phyloP scores from a whole-genome alignment of 2,329 filamentous ascomycete species.

The Ilyonectria robusta region DNA sequence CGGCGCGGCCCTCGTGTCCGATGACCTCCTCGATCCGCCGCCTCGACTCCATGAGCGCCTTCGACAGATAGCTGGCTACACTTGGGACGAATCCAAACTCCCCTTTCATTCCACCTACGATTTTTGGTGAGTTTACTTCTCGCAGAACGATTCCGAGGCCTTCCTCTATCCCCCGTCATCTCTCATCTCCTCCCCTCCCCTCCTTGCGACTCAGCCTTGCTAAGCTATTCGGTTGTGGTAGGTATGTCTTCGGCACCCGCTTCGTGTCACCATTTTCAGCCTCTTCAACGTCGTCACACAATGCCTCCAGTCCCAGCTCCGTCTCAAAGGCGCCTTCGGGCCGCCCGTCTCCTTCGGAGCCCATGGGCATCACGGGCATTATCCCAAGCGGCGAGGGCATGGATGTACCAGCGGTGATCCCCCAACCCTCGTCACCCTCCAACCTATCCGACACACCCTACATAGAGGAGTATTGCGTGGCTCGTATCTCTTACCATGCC shows the following conservation, averaged over 20 bases:
- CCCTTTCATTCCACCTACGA: slow-evolving; percentile 83
- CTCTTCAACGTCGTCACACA: slow-evolving; percentile 62
- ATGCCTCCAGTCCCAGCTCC: slow-evolving; percentile 61
- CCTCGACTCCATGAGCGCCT: slow-evolving; percentile 80
- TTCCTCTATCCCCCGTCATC: neutral
- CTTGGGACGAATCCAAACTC: slow-evolving; percentile 77
- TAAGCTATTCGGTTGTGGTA: slow-evolving; percentile 47
- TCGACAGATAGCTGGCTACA: slow-evolving; percentile 80
- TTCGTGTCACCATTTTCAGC: slow-evolving; percentile 66
- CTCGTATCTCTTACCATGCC: slow-evolving; percentile 85
- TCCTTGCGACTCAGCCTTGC: slow-evolving; percentile 26
- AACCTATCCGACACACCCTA: slow-evolving; percentile 64
- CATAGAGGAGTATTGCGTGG: slow-evolving; percentile 78
- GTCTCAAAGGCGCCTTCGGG: slow-evolving; percentile 59
- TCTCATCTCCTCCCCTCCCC: neutral
- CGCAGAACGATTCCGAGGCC: neutral
- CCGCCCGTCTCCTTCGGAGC: slow-evolving; percentile 61
- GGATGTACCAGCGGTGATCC: slow-evolving; percentile 59
- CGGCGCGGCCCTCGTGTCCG: slow-evolving; percentile 62
- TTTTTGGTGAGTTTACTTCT: slow-evolving; percentile 75
- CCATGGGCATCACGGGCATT: slow-evolving; percentile 51
- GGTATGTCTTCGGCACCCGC: slow-evolving; percentile 77
- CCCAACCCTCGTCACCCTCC: slow-evolving; percentile 51
- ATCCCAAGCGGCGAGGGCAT: slow-evolving; percentile 53
- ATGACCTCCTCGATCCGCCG: slow-evolving; percentile 74